Percentiles rank a stretch among this genome's conserved stretches.
phyloP scores from a whole-genome alignment of 2,329 filamentous ascomycete species.

The Podosphaera xanthii region DNA sequence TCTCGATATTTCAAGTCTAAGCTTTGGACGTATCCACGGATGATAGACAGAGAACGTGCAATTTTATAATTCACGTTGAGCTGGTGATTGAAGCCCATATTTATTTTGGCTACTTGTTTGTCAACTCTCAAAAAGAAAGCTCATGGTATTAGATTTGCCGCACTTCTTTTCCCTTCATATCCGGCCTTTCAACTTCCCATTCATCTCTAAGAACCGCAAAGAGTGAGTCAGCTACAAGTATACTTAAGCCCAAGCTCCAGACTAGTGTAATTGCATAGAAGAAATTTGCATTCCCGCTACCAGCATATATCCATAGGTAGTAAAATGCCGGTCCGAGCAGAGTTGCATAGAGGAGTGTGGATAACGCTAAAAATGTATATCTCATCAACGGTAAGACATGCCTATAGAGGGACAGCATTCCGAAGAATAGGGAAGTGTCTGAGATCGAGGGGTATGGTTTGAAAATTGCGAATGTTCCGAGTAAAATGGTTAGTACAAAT shows the following conservation, averaged over 20 bases:
- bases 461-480: constrained; percentile 84
- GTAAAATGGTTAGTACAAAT: constrained; percentile 60
- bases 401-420: constrained; percentile 62
- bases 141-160: constrained; percentile 12
- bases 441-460: constrained; percentile 91
- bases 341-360: constrained; percentile 66
- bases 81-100: no score
- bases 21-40: no score
- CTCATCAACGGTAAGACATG: constrained; percentile 86
- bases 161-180: constrained; percentile 72
- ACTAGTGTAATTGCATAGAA: constrained; percentile 99
- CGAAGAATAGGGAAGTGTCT: constrained; percentile 70
- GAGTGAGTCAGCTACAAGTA: constrained; percentile 68
- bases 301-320: constrained; percentile 93
- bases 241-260: constrained; percentile 75
- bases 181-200: constrained; percentile 77
- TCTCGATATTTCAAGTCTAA: no score
- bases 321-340: constrained; percentile 89
- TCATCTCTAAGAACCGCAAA: constrained; percentile 83
- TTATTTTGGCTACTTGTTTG: no score
- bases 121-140: not conserved
- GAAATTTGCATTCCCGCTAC: constrained; percentile 95
- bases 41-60: no score
- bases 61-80: no score
- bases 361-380: constrained; percentile 70